These are phyloP conservation scores for Pichia membranifaciens DNA, from an alignment of 805 yeast species.

Conservation along the genomic window DNA sequence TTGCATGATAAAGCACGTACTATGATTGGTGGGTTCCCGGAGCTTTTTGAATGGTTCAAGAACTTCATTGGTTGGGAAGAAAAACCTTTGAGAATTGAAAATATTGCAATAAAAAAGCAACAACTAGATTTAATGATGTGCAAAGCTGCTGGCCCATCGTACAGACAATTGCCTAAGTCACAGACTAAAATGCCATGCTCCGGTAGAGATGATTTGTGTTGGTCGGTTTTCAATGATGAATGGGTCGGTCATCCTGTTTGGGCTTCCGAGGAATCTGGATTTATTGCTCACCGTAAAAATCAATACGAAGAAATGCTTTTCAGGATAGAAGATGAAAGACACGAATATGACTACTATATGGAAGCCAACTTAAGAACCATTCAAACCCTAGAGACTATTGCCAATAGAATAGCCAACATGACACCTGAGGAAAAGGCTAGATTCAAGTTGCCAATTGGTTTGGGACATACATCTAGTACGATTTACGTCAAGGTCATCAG, in stretches of 20 bases:
- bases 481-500: conserved; percentile 91
- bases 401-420: conserved; percentile 91
- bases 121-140: conserved; percentile 84
- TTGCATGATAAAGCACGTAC: conserved; percentile 80
- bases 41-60: conserved; percentile 86
- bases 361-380: conserved; percentile 92
- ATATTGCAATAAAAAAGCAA: conserved; percentile 82
- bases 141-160: conserved; percentile 93
- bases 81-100: conserved; percentile 80
- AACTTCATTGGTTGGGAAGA: conserved; percentile 85
- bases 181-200: conserved; percentile 97
- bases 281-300: conserved; percentile 96
- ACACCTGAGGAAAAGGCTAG: conserved; percentile 71
- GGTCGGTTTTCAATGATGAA: conserved; percentile 97
- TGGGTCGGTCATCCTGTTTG: conserved; percentile 99
- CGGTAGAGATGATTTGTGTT: conserved; percentile 98
- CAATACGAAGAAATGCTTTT: conserved; percentile 95
- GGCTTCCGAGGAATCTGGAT: conserved; percentile 99
- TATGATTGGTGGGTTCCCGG: conserved; percentile 75
- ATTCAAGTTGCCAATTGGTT: conserved; percentile 85
- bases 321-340: conserved; percentile 95
- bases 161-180: conserved; percentile 84
- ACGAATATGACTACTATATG: conserved; percentile 93
- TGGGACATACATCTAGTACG: conserved; percentile 86
- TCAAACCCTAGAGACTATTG: conserved; percentile 91